phyloP scores from a whole-genome alignment of 2,329 filamentous ascomycete species.

The Colletotrichum scovillei region DNA sequence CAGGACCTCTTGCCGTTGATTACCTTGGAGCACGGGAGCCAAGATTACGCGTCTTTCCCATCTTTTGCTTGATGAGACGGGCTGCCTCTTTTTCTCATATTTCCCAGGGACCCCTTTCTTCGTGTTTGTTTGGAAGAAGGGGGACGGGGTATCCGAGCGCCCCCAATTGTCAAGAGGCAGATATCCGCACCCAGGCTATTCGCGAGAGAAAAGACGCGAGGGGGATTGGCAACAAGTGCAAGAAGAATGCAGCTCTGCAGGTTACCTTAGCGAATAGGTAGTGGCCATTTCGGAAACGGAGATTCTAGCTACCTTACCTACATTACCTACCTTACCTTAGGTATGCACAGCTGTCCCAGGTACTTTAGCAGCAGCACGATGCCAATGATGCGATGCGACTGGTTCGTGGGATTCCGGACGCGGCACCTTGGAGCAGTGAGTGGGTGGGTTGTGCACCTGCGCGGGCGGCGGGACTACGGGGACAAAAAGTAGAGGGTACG shows the following conservation, averaged over 20 bases:
- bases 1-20: slow-evolving; percentile 7
- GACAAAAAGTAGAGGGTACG: background rate
- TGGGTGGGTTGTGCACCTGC: slow-evolving; percentile 23
- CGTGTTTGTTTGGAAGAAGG: slow-evolving; percentile 1
- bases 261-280: background rate
- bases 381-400: slow-evolving; percentile 32
- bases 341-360: slow-evolving; percentile 8
- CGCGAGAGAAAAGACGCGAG: background rate
- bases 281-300: slow-evolving; percentile 8
- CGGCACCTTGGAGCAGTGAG: slow-evolving; percentile 20
- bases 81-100: slow-evolving; percentile 4
- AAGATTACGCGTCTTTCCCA: slow-evolving; percentile 14
- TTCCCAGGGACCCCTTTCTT: slow-evolving; percentile 18
- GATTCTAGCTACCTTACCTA: background rate
- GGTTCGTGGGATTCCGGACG: slow-evolving; percentile 33
- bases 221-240: background rate
- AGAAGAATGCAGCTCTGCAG: background rate
- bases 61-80: slow-evolving; percentile 7
- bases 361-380: slow-evolving; percentile 26
- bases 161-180: background rate
- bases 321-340: too few relatives aligned
- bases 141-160: slow-evolving; percentile 6
- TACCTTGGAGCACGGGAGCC: background rate
- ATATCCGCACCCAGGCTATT: background rate
- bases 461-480: slow-evolving; percentile 19